phyloP scores from a whole-genome alignment of 805 yeast genomes.

The Kluyveromyces aestuarii region DNA sequence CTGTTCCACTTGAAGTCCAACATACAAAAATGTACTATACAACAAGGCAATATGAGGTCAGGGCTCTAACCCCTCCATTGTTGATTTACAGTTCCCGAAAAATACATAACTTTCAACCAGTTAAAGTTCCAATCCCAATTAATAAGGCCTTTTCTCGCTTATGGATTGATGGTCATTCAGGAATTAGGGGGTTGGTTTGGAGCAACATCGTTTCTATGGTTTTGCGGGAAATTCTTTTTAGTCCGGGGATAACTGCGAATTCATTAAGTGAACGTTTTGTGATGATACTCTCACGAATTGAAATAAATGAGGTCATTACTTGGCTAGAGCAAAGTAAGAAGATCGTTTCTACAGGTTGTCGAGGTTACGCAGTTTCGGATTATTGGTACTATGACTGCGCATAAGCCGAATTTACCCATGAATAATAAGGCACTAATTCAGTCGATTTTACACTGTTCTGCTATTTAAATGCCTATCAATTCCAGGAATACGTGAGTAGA shows the following conservation, averaged over 20 bases:
- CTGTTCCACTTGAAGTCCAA: constrained; percentile 47
- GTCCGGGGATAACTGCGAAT: constrained; percentile 43
- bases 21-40: constrained; percentile 54
- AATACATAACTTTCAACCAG: constrained; percentile 5
- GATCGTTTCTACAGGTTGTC: constrained; percentile 9
- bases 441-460: not conserved
- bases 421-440: no score
- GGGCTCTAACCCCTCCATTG: constrained; percentile 53
- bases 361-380: constrained; percentile 16
- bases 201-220: constrained; percentile 40
- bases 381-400: constrained; percentile 18
- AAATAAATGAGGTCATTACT: constrained; percentile 30
- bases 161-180: constrained; percentile 65
- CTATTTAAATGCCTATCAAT: not conserved
- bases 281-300: constrained; percentile 30
- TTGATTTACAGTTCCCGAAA: constrained; percentile 29
- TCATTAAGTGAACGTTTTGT: constrained; percentile 13
- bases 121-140: constrained; percentile 38
- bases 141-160: constrained; percentile 55
- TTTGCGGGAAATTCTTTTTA: constrained; percentile 36
- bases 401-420: not conserved
- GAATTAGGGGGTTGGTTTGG: constrained; percentile 56
- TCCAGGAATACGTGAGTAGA: no score
- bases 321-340: constrained; percentile 37
- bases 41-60: constrained; percentile 65